These are phyloP conservation scores for Paramecium sexaurelia DNA, from an alignment of 73 alveolate genomes.

Conservation along the genomic window DNA sequence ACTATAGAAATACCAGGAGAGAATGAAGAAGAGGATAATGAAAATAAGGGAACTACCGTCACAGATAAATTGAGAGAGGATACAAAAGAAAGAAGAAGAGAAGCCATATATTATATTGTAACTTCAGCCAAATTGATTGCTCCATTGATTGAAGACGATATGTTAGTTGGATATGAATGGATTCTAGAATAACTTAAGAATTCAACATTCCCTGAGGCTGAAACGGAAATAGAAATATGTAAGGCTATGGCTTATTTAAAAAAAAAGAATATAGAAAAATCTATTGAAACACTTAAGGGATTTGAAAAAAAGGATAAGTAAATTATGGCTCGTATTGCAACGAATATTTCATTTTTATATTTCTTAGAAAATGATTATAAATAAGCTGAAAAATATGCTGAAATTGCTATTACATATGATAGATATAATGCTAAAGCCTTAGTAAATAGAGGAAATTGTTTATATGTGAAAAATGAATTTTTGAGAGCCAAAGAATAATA, in stretches of 20 bases:
- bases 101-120: conserved; percentile 78
- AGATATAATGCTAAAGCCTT: conserved; percentile 99
- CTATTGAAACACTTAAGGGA: conserved; percentile 94
- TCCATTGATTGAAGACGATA: conserved; percentile 94
- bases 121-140: conserved; percentile 96
- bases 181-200: conserved; percentile 90
- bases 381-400: conserved; percentile 99
- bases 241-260: conserved; percentile 95
- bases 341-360: conserved; percentile 96
- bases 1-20: conserved; percentile 94
- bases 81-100: conserved; percentile 93
- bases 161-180: conserved; percentile 91
- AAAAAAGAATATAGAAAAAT: conserved; percentile 94
- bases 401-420: conserved; percentile 98
- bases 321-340: conserved; percentile 99
- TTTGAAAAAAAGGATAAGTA: conserved; percentile 98
- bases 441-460: conserved; percentile 99
- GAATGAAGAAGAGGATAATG: conserved; percentile 88
- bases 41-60: conserved; percentile 68
- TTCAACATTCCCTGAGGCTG: conserved; percentile 93
- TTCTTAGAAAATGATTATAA: conserved; percentile 97
- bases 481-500: conserved; percentile 98
- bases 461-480: conserved; percentile 97
- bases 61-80: conserved; percentile 95
- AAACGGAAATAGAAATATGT: conserved; percentile 96